Evolutionary conservation across 768 basidiomycete genomes (phyloP).

Genomic region (Amanita rimosa): DNA sequence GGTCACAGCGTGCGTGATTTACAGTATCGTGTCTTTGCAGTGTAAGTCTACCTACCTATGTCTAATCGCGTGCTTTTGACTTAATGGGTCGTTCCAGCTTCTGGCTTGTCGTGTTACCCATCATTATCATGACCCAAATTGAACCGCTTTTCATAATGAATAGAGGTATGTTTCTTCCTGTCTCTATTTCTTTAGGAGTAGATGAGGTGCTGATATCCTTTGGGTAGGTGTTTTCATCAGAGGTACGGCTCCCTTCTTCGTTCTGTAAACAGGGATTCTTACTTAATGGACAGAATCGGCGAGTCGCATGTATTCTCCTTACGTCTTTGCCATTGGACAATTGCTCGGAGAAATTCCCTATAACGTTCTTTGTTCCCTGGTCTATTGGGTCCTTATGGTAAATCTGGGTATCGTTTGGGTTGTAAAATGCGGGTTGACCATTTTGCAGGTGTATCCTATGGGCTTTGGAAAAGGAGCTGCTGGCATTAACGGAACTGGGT

Average conservation of each 20-base stretch:
- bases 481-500: constrained; percentile 53
- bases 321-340: constrained; percentile 78
- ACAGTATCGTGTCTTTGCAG: constrained; percentile 72
- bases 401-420: constrained; percentile 7
- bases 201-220: background rate
- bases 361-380: constrained; percentile 52
- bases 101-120: constrained; percentile 58
- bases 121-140: constrained; percentile 70
- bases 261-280: background rate
- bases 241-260: constrained; percentile 9
- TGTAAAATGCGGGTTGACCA: background rate
- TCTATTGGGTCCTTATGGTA: constrained; percentile 73
- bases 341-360: constrained; percentile 76
- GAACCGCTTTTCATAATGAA: constrained; percentile 78
- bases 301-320: constrained; percentile 78
- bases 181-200: constrained; percentile 2
- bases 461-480: constrained; percentile 53
- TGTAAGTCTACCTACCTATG: constrained; percentile 29
- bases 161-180: constrained; percentile 31
- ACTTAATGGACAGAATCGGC: constrained; percentile 42
- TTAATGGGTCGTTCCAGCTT: constrained; percentile 26
- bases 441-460: constrained; percentile 43
- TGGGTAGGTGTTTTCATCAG: constrained; percentile 28
- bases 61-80: background rate
- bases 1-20: constrained; percentile 53